Percentiles rank a stretch among this genome's conserved stretches.
phyloP scores from a whole-genome alignment of 768 basidiomycete species.

The Tricholoma flavovirens region DNA sequence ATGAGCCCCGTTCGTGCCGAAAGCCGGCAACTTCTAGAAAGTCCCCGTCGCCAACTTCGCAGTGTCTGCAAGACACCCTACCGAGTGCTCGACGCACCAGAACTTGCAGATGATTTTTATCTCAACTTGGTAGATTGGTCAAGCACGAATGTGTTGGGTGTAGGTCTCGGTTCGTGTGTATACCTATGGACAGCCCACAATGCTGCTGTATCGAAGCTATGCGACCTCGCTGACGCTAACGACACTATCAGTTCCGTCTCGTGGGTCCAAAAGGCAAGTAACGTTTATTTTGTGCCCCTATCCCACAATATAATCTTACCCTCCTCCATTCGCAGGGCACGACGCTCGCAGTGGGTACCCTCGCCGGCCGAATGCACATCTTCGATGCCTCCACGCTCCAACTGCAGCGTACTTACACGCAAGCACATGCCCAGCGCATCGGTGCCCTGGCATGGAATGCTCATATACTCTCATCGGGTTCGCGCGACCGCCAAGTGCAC shows the following conservation, averaged over 20 bases:
- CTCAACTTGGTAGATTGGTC: constrained; percentile 98
- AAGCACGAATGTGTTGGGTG: constrained; percentile 89
- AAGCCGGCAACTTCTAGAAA: constrained; percentile 76
- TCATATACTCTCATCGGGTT: constrained; percentile 82
- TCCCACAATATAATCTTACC: neutral
- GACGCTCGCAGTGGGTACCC: constrained; percentile 88
- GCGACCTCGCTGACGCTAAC: constrained; percentile 61
- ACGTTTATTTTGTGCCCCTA: neutral
- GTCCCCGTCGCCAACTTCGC: constrained; percentile 74
- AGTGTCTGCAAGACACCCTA: constrained; percentile 93
- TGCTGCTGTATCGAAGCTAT: constrained; percentile 86
- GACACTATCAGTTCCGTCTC: constrained; percentile 85
- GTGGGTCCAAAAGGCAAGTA: constrained; percentile 75
- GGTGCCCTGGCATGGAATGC: constrained; percentile 95
- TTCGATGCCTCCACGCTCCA: constrained; percentile 83
- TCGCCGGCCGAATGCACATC: constrained; percentile 84
- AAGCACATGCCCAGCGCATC: constrained; percentile 84
- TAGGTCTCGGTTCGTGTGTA: constrained; percentile 86
- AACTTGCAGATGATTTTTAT: constrained; percentile 97
- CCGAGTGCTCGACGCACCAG: constrained; percentile 94
- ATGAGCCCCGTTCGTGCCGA: constrained; percentile 85
- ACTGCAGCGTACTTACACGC: constrained; percentile 73
- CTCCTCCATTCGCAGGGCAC: constrained; percentile 47
- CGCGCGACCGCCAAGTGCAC: constrained; percentile 83
- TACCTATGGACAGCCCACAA: constrained; percentile 98